These are phyloP conservation scores for Coemansia sp. DNA, from an alignment of 192 early-diverging fungal genomes.

Conservation along the genomic window DNA sequence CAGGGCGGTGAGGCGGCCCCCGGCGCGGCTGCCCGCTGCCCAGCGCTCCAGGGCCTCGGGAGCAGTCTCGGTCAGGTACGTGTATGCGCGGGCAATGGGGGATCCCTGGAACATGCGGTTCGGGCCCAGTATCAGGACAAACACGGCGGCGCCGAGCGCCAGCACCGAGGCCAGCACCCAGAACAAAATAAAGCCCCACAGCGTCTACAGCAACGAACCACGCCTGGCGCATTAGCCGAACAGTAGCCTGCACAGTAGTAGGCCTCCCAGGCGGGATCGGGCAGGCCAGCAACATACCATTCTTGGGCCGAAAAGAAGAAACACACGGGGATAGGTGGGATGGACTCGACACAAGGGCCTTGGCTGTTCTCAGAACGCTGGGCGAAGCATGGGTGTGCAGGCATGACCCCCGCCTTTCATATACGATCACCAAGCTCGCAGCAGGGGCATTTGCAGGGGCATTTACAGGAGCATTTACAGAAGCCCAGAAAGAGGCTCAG, in stretches of 20 bases:
- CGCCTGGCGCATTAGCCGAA: neutral
- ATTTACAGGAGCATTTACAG: too few species aligned
- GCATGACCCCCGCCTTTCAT: too few species aligned
- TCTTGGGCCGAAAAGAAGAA: too few species aligned
- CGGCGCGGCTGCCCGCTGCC: conserved; percentile 3
- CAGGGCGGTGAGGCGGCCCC: conserved; percentile 6
- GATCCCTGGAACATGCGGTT: conserved; percentile 43
- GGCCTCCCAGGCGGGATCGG: too few species aligned
- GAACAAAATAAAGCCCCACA: conserved; percentile 13
- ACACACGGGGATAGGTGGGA: too few species aligned
- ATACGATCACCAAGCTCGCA: too few species aligned
- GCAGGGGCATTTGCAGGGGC: too few species aligned
- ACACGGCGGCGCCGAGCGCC: conserved; percentile 25
- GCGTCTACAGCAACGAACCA: neutral
- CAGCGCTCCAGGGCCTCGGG: conserved; percentile 10
- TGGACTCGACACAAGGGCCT: too few species aligned
- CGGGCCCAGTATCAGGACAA: conserved; percentile 37
- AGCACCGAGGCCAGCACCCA: conserved; percentile 11
- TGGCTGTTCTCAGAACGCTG: too few species aligned
- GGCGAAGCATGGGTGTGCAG: too few species aligned
- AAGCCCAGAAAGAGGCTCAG: too few species aligned
- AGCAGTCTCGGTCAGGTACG: conserved; percentile 7
- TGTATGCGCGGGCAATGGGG: conserved; percentile 23
- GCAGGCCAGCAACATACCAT: too few species aligned
- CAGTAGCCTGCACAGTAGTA: neutral